Conservation (phyloP, 2,329 filamentous ascomycete genomes). For the Botrytis fragariae region DNA sequence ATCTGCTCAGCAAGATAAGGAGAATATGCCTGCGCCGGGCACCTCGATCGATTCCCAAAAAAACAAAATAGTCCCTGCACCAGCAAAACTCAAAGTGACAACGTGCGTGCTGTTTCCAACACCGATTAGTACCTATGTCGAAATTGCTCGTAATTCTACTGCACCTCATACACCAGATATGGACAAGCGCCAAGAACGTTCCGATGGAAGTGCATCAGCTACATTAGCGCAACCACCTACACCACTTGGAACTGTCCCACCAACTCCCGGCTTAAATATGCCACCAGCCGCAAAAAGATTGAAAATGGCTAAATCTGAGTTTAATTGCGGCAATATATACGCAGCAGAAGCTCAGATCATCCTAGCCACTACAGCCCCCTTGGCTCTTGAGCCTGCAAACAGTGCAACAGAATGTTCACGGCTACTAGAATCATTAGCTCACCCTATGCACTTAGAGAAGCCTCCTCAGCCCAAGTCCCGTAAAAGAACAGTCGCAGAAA, state of each 20-base stretch:
- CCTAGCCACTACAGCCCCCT: slow-evolving; percentile 67
- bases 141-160: slow-evolving; percentile 64
- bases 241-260: slow-evolving; percentile 61
- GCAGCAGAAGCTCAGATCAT: slow-evolving; percentile 75
- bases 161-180: slow-evolving; percentile 57
- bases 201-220: slow-evolving; percentile 42
- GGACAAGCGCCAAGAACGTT: slow-evolving; percentile 43
- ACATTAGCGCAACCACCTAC: slow-evolving; percentile 52
- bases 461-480: slow-evolving; percentile 83
- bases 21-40: slow-evolving; percentile 55
- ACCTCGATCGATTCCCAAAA: slow-evolving; percentile 48
- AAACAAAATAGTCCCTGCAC: slow-evolving; percentile 41
- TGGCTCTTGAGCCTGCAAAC: slow-evolving; percentile 75
- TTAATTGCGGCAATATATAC: slow-evolving; percentile 71
- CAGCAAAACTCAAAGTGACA: slow-evolving; percentile 62
- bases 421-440: slow-evolving; percentile 68
- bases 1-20: slow-evolving; percentile 52
- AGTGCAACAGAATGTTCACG: slow-evolving; percentile 66
- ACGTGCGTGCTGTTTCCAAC: slow-evolving; percentile 88
- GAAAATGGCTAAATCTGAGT: slow-evolving; percentile 70
- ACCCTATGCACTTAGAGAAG: slow-evolving; percentile 72
- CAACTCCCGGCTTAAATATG: slow-evolving; percentile 58
- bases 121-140: slow-evolving; percentile 67
- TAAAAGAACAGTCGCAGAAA: slow-evolving; percentile 90
- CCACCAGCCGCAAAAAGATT: slow-evolving; percentile 62